Conservation (phyloP, 768 basidiomycete species). For the Xerocomellus amylosporus region DNA sequence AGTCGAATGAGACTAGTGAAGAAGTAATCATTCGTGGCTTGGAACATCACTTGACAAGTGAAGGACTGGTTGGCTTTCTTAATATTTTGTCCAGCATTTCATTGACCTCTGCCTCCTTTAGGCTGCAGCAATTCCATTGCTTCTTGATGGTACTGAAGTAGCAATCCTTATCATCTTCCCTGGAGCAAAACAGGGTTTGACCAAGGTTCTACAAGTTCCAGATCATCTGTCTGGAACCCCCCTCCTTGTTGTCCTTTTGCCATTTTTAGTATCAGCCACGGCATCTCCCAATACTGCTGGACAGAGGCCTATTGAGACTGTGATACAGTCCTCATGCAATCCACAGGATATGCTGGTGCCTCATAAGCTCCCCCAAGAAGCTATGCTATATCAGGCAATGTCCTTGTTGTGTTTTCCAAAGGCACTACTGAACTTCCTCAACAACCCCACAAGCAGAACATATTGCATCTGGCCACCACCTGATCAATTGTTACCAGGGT, state of each 20-base stretch:
- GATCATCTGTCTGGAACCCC: constrained; percentile 13
- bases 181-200: constrained; percentile 33
- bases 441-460: constrained; percentile 33
- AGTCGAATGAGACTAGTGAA: constrained; percentile 41
- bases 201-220: constrained; percentile 42
- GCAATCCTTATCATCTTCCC: constrained; percentile 61
- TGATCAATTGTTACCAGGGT: constrained; percentile 26
- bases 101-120: constrained; percentile 23
- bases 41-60: constrained; percentile 44
- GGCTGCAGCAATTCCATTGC: constrained; percentile 49
- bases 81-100: neutral
- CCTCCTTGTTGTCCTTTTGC: constrained; percentile 28
- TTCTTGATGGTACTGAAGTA: constrained; percentile 44
- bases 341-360: neutral
- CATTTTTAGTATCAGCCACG: constrained; percentile 21
- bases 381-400: constrained; percentile 25
- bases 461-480: constrained; percentile 50
- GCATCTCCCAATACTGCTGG: constrained; percentile 14
- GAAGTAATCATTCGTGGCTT: constrained; percentile 40
- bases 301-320: constrained; percentile 10
- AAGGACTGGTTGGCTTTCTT: constrained; percentile 42
- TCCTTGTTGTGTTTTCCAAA: constrained; percentile 46
- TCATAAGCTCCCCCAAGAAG: constrained; percentile 9
- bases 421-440: constrained; percentile 47
- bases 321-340: constrained; percentile 2